Evolutionary conservation across 2,329 filamentous ascomycete species (phyloP), one percentile per base, ranked within the genome.

Genomic region (Pseudocercospora fuligena): DNA sequence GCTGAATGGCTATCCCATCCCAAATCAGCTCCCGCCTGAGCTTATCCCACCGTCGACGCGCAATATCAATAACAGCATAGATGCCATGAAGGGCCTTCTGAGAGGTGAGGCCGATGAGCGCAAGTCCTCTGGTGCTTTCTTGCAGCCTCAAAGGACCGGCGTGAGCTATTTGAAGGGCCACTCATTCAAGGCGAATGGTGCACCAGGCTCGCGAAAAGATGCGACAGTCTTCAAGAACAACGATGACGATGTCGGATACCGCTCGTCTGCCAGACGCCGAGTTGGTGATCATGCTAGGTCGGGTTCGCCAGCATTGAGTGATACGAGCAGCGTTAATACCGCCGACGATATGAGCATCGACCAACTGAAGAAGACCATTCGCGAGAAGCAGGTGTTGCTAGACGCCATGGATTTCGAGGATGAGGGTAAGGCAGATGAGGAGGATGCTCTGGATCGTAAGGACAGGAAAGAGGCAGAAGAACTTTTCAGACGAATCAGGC

Each of bases 331-430:
- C 43, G 80, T 79, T 33, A 58, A 58, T 25, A 90, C 90, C 1
- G 90, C 88, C 60, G 94, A 98, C 49, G 95, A 98, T 16, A 78
- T 97, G 72, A 90, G 89, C 4, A 79, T 97, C 29, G 94, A 98
- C 29, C 94, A 98, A 78, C 82, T 99, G 66, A 90, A 88, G 73
- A 99, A 99, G 84, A 93, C 92, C 78, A 93, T 99, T 66, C 90
- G 90, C 64, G 95, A 99, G 83, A 95, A 96, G 81, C 93, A 97
- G 79, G 90, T 99, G 49, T 84, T 99, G 69, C 84, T 99, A 14
- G 94, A 99, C 80, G 95, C 95, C 0, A 94, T 97, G 82, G 95
- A 99, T 77, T 97, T 97, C 79, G 91, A 92, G 69, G 95, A 98
- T 73, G 94, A 98, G 81, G 92, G 92, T 76, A 89, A 90, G 43